Conservation (phyloP, 768 basidiomycete species). For the Tulasnella sp. region DNA sequence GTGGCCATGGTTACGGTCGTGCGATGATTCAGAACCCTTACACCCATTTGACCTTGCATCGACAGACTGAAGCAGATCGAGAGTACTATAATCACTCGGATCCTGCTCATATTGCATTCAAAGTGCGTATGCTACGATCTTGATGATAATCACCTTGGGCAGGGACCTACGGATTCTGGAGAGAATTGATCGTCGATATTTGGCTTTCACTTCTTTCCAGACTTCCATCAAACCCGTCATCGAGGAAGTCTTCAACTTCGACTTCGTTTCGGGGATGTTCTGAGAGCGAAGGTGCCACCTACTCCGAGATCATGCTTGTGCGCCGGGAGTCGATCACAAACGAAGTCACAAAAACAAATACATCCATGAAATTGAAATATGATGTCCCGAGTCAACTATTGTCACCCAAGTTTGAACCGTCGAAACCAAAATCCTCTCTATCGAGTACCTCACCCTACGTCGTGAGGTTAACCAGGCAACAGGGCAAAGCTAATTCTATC, state of each 20-base stretch:
- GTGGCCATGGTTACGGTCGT: not conserved
- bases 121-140: too few relatives aligned
- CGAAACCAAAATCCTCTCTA: too few relatives aligned
- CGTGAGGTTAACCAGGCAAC: too few relatives aligned
- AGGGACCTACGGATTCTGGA: not conserved
- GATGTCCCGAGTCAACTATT: too few relatives aligned
- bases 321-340: too few relatives aligned
- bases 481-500: too few relatives aligned
- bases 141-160: not conserved
- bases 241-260: not conserved
- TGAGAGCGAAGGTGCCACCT: too few relatives aligned
- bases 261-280: not conserved
- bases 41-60: not conserved
- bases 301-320: too few relatives aligned
- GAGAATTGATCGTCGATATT: not conserved
- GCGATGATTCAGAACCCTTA: not conserved
- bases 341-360: too few relatives aligned
- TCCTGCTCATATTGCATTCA: constrained; percentile 3
- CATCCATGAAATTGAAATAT: too few relatives aligned
- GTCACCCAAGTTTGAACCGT: too few relatives aligned
- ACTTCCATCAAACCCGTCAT: not conserved
- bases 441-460: too few relatives aligned
- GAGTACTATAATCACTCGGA: constrained; percentile 6
- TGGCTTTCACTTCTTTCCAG: not conserved
- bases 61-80: not conserved